phyloP scores from a whole-genome alignment of 1,284 basidiomycete genomes.

The Austroboletus rostrupii region DNA sequence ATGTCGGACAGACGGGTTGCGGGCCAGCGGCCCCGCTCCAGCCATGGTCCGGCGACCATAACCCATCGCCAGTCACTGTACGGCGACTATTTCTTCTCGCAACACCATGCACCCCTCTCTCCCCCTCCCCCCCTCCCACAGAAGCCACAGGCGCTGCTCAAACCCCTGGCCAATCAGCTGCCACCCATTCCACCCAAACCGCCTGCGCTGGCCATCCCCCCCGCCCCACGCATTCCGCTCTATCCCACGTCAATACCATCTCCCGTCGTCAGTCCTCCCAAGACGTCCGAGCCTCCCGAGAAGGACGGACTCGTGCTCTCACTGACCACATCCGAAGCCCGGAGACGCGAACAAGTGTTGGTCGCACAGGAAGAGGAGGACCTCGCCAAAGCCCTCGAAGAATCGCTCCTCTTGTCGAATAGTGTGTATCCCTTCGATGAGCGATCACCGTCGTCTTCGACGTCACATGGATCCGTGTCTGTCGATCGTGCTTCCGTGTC shows the following conservation, averaged over 20 bases:
- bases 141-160: constrained; percentile 27
- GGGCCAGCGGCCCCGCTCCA: constrained; percentile 12
- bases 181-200: constrained; percentile 34
- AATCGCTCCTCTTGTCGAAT: constrained; percentile 42
- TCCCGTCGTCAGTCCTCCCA: constrained; percentile 14
- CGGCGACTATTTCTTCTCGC: constrained; percentile 27
- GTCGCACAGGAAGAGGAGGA: constrained; percentile 55
- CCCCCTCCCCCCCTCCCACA: constrained; percentile 34
- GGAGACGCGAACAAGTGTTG: constrained; percentile 33
- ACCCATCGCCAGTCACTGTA: constrained; percentile 23
- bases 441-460: constrained; percentile 7
- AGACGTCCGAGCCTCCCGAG: constrained; percentile 12
- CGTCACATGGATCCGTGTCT: constrained; percentile 8
- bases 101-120: constrained; percentile 13
- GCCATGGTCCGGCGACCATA: constrained; percentile 3
- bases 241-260: constrained; percentile 32
- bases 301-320: constrained; percentile 42
- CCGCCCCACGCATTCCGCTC: constrained; percentile 26
- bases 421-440: constrained; percentile 17
- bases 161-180: constrained; percentile 16
- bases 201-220: constrained; percentile 11
- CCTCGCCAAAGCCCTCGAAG: constrained; percentile 58
- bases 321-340: constrained; percentile 51
- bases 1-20: constrained; percentile 20
- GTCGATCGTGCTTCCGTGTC: constrained; percentile 16